Conservation (phyloP, 2,329 filamentous ascomycete species). For the Chaetomium globosum region DNA sequence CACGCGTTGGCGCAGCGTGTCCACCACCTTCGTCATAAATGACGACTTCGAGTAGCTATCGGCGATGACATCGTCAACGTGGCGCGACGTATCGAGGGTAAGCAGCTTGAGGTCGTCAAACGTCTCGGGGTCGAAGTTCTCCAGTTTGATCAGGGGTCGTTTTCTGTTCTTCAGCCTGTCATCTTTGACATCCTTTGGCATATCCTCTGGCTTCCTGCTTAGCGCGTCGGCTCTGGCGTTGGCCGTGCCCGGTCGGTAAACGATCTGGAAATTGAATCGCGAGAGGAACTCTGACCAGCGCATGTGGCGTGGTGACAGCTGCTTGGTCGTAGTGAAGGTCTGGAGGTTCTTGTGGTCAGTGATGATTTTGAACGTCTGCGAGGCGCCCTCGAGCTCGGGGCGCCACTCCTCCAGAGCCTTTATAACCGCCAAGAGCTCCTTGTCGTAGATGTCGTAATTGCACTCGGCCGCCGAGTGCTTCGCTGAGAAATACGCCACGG, state of each 20-base stretch:
- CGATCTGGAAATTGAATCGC: neutral
- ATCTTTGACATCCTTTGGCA: neutral
- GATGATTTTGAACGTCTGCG: neutral
- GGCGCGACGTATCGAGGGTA: neutral
- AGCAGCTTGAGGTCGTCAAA: neutral
- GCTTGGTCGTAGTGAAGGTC: constrained; percentile 2
- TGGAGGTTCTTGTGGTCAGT: constrained; percentile 11
- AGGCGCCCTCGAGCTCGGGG: neutral
- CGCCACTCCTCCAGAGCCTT: constrained; percentile 3
- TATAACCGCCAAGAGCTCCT: constrained; percentile 9
- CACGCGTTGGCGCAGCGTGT: no score
- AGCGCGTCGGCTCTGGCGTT: neutral
- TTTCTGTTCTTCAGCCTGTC: neutral
- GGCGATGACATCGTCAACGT: neutral
- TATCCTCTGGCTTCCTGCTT: neutral
- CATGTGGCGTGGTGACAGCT: neutral
- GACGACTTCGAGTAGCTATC: no score
- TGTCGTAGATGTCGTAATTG: neutral
- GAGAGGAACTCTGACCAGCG: neutral
- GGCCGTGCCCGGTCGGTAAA: neutral
- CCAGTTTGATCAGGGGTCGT: neutral
- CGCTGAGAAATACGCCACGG: neutral
- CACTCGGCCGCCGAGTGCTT: neutral
- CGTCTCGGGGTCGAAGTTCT: neutral
- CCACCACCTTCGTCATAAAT: no score